These are phyloP conservation scores for Aspergillus intermedius DNA, from an alignment of 2,329 filamentous ascomycete genomes.

Conservation along the genomic window DNA sequence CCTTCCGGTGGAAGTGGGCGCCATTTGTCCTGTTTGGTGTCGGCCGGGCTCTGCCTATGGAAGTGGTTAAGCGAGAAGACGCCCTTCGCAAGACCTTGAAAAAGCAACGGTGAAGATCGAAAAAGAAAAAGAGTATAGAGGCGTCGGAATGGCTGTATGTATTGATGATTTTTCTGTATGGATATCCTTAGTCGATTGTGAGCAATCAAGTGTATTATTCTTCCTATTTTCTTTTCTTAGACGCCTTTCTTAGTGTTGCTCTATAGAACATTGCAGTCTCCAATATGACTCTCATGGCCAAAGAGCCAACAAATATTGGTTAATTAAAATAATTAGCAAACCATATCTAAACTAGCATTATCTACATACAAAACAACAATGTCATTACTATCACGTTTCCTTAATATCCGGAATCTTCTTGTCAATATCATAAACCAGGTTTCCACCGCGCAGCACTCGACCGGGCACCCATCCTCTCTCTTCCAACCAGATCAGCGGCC, in stretches of 20 bases:
- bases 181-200: no score
- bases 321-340: no score
- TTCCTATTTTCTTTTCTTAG: not conserved
- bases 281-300: no score
- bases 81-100: constrained; percentile 20
- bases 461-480: constrained; percentile 31
- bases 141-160: no score
- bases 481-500: constrained; percentile 47
- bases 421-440: constrained; percentile 19
- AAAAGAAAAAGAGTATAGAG: no score
- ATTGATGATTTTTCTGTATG: no score
- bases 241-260: not conserved
- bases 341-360: no score
- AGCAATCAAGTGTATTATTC: no score
- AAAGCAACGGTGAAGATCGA: constrained; percentile 14
- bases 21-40: constrained; percentile 74
- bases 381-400: constrained; percentile 5
- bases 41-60: constrained; percentile 59
- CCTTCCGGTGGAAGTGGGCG: constrained; percentile 87
- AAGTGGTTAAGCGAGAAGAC: constrained; percentile 62
- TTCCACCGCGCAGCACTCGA: constrained; percentile 17
- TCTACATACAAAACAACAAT: no score
- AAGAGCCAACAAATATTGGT: no score
- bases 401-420: constrained; percentile 20
- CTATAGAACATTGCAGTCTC: no score